Conservation (phyloP, 1,284 basidiomycete species). For the Ustilago shanxiensis region DNA sequence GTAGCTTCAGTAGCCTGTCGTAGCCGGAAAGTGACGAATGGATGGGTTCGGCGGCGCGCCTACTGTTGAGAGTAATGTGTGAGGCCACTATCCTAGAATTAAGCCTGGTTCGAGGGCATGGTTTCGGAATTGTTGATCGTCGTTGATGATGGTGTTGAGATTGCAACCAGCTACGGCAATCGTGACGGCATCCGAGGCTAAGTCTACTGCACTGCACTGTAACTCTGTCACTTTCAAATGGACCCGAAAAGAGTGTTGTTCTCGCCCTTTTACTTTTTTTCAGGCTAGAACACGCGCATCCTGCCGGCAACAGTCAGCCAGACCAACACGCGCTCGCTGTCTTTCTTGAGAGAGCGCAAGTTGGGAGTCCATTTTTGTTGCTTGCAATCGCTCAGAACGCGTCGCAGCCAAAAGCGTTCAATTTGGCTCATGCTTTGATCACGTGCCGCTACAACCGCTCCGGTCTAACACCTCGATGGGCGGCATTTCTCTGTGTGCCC, state of each 20-base stretch:
- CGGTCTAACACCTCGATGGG: neutral
- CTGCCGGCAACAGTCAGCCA: too few relatives aligned
- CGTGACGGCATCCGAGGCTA: neutral
- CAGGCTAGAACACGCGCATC: constrained; percentile 1
- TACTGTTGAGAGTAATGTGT: neutral
- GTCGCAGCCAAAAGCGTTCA: constrained; percentile 4
- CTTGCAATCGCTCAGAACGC: constrained; percentile 1
- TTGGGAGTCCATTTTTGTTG: neutral
- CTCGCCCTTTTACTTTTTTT: neutral
- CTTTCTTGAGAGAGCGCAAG: too few relatives aligned
- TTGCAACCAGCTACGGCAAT: neutral
- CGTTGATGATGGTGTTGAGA: neutral
- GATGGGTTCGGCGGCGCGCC: neutral
- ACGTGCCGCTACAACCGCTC: neutral
- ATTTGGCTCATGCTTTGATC: neutral
- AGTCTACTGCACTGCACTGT: constrained; percentile 19
- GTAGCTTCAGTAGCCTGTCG: neutral
- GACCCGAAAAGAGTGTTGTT: neutral
- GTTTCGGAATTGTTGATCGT: neutral
- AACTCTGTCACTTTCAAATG: neutral
- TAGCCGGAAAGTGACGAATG: neutral
- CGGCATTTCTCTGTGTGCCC: too few relatives aligned
- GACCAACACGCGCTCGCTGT: constrained; percentile 5
- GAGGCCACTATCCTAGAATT: neutral
- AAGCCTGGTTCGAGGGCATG: neutral